Evolutionary conservation across 108 stramenopile species (phyloP).

Genomic region (Conticribra weissflogii): DNA sequence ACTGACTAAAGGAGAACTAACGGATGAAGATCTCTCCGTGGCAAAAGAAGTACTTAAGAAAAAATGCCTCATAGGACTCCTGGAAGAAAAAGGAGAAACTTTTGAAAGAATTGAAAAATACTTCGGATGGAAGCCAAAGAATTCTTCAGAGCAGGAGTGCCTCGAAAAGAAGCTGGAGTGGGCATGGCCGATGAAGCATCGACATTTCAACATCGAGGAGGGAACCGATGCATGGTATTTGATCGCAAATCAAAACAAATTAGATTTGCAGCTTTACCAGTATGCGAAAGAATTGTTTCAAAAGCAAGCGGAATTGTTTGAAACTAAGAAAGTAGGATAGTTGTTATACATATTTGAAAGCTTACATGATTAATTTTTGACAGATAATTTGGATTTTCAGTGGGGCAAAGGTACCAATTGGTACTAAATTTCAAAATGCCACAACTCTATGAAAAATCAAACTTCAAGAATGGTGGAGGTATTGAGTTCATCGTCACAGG

Average conservation of each 20-base stretch:
- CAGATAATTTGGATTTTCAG: too few species aligned
- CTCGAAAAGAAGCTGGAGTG: slow-evolving; percentile 46
- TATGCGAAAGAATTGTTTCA: slow-evolving; percentile 50
- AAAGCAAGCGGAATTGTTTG: slow-evolving; percentile 22
- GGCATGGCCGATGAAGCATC: slow-evolving; percentile 58
- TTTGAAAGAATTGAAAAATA: slow-evolving; percentile 45
- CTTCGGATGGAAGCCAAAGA: slow-evolving; percentile 44
- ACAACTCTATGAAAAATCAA: too few species aligned
- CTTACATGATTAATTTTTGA: too few species aligned
- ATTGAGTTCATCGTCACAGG: too few species aligned
- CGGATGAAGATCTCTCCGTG: slow-evolving; percentile 33
- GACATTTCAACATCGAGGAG: slow-evolving; percentile 40
- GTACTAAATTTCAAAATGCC: too few species aligned
- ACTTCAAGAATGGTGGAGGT: too few species aligned
- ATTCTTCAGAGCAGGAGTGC: slow-evolving; percentile 39
- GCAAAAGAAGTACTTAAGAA: slow-evolving; percentile 50
- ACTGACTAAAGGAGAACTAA: slow-evolving; percentile 23
- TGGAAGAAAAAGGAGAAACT: slow-evolving; percentile 46
- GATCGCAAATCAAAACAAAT: slow-evolving; percentile 41
- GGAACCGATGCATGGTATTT: slow-evolving; percentile 41
- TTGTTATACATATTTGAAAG: too few species aligned
- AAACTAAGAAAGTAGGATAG: too few species aligned
- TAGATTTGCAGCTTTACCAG: slow-evolving; percentile 50
- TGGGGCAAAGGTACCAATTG: too few species aligned
- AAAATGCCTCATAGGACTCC: slow-evolving; percentile 52